Evolutionary conservation across 2,329 filamentous ascomycete genomes (phyloP).

Genomic region (Fusarium chlamydosporum): DNA sequence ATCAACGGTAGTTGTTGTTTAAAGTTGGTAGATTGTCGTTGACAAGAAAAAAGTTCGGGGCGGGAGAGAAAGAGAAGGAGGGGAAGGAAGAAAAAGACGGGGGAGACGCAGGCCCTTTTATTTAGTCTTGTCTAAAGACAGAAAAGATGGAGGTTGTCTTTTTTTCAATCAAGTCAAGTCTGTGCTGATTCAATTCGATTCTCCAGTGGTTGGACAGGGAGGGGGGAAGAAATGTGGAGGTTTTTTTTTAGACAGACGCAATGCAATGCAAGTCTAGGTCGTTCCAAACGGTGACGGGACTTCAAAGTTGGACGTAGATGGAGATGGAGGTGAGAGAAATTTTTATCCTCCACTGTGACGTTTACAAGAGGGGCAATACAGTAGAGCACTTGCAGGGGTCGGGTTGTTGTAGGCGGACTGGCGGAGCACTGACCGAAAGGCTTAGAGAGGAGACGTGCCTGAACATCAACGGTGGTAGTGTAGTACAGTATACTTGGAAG

Average conservation of each 20-base stretch:
- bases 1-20: neutral
- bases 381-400: slow-evolving; percentile 10
- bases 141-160: slow-evolving; percentile 16
- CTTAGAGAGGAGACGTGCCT: slow-evolving; percentile 21
- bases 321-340: slow-evolving; percentile 33
- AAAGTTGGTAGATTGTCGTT: slow-evolving; percentile 3
- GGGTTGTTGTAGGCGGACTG: neutral
- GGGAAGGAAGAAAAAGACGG: neutral
- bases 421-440: neutral
- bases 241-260: neutral
- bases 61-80: neutral
- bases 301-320: neutral
- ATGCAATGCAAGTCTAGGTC: slow-evolving; percentile 5
- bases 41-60: slow-evolving; percentile 8
- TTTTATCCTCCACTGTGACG: slow-evolving; percentile 49
- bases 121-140: slow-evolving; percentile 25
- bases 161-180: slow-evolving; percentile 11
- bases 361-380: slow-evolving; percentile 45
- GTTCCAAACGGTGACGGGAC: neutral
- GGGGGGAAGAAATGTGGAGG: slow-evolving; percentile 27
- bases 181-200: slow-evolving; percentile 19
- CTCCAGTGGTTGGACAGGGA: slow-evolving; percentile 30
- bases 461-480: neutral
- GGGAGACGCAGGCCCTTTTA: slow-evolving; percentile 37
- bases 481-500: neutral